These are phyloP conservation scores for Tetrapisispora fleetii DNA, from an alignment of 805 yeast species.

Conservation along the genomic window DNA sequence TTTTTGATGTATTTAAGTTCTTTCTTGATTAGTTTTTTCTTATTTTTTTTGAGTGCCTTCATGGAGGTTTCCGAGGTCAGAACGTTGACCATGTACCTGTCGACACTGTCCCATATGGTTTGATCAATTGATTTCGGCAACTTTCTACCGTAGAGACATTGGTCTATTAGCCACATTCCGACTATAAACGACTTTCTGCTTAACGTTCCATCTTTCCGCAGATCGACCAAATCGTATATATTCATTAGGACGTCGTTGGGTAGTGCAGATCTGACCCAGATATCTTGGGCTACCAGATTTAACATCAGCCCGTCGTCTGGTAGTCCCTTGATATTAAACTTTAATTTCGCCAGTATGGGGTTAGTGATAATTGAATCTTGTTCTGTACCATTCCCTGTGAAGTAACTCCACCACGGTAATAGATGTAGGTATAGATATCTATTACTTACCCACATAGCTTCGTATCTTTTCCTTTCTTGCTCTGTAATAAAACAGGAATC, in stretches of 20 bases:
- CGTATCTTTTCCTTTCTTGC: constrained; percentile 77
- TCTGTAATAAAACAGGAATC: constrained; percentile 44
- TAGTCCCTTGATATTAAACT: constrained; percentile 5
- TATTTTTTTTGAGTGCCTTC: constrained; percentile 12
- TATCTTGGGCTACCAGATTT: constrained; percentile 51
- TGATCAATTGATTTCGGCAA: constrained; percentile 61
- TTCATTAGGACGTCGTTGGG: constrained; percentile 49
- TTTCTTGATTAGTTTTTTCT: constrained; percentile 16
- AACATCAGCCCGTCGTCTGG: constrained; percentile 29
- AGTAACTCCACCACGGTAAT: constrained; percentile 26
- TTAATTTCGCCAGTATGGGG: neutral
- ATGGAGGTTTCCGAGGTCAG: constrained; percentile 5
- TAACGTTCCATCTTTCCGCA: constrained; percentile 59
- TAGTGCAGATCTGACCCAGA: constrained; percentile 74
- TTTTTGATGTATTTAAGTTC: constrained; percentile 23
- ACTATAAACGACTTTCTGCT: constrained; percentile 76
- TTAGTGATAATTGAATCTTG: neutral
- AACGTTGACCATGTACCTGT: constrained; percentile 15
- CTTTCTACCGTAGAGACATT: constrained; percentile 87
- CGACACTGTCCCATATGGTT: constrained; percentile 76
- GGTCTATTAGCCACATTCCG: constrained; percentile 98
- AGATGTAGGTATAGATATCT: constrained; percentile 49
- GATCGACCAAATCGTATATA: constrained; percentile 67
- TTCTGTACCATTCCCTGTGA: constrained; percentile 6
- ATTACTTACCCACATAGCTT: constrained; percentile 90